These are phyloP conservation scores for Fusarium sp. DNA, from an alignment of 2,329 filamentous ascomycete genomes.

Conservation along the genomic window DNA sequence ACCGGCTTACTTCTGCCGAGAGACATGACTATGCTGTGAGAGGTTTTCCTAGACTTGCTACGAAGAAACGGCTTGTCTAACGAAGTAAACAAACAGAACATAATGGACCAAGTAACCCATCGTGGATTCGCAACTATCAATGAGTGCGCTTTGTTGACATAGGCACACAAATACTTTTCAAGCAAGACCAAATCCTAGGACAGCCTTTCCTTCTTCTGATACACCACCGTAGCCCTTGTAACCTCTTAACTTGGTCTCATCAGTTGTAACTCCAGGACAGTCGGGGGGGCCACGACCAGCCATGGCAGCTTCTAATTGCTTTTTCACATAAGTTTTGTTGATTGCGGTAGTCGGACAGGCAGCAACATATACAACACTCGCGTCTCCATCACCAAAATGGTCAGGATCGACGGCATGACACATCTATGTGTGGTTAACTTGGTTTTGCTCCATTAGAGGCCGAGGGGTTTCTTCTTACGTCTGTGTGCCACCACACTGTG, in stretches of 20 bases:
- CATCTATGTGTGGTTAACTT: conserved; percentile 44
- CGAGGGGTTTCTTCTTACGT: conserved; percentile 15
- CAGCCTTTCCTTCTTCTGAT: conserved; percentile 17
- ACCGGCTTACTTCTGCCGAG: too few species aligned
- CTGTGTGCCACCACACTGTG: conserved; percentile 33
- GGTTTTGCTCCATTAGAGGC: neutral
- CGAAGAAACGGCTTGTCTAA: too few species aligned
- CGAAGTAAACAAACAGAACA: too few species aligned
- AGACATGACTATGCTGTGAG: too few species aligned
- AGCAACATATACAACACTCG: conserved; percentile 56
- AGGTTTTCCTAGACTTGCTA: too few species aligned
- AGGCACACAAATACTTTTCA: neutral
- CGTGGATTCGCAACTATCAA: too few species aligned
- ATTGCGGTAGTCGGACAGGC: conserved; percentile 53
- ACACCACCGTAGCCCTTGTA: conserved; percentile 12
- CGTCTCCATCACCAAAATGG: conserved; percentile 51
- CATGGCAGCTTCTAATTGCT: conserved; percentile 28
- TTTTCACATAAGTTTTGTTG: conserved; percentile 43
- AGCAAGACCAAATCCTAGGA: conserved; percentile 14
- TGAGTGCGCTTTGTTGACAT: too few species aligned
- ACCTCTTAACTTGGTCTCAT: conserved; percentile 21
- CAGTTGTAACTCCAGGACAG: conserved; percentile 1
- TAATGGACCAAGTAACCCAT: too few species aligned
- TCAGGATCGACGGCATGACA: conserved; percentile 58
- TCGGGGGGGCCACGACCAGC: conserved; percentile 22